Evolutionary conservation across 2,329 filamentous ascomycete species (phyloP).

Genomic region (Coniochaeta hoffmannii): DNA sequence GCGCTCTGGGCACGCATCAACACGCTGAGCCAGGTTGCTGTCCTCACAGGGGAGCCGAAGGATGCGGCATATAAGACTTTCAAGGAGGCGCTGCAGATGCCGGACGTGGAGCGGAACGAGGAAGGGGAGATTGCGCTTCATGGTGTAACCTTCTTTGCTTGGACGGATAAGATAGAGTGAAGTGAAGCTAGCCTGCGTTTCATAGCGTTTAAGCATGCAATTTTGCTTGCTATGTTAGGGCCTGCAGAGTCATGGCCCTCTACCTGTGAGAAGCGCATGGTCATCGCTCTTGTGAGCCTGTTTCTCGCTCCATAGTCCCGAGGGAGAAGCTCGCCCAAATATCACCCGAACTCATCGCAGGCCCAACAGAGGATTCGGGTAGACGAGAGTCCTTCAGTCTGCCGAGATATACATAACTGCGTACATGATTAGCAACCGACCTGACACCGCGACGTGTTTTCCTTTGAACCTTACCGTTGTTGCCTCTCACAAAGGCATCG

Average conservation of each 20-base stretch:
- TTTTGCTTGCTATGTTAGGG: not conserved
- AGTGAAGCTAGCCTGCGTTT: not conserved
- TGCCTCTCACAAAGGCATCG: slow-evolving; percentile 91
- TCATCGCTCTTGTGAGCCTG: not conserved
- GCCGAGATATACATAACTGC: slow-evolving; percentile 66
- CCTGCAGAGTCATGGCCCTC: not conserved
- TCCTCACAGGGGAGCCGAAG: slow-evolving; percentile 44
- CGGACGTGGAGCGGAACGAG: slow-evolving; percentile 50
- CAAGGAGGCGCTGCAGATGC: slow-evolving; percentile 43
- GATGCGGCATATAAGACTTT: slow-evolving; percentile 41
- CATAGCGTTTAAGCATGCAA: not conserved
- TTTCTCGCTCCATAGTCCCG: not conserved
- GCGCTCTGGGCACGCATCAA: slow-evolving; percentile 56
- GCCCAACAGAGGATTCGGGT: no score
- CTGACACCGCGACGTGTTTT: slow-evolving; percentile 12
- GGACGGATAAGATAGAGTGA: slow-evolving; percentile 41
- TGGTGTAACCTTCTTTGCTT: slow-evolving; percentile 55
- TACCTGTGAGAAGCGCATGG: not conserved
- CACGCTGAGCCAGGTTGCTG: slow-evolving; percentile 62
- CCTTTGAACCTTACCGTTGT: slow-evolving; percentile 61
- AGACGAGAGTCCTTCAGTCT: no score
- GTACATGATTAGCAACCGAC: slow-evolving; percentile 4
- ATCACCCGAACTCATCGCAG: no score
- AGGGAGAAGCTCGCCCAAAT: not conserved
- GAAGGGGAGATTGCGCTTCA: slow-evolving; percentile 57